These are phyloP conservation scores for Aspergillus bombycis DNA, from an alignment of 2,329 filamentous ascomycete species.

Conservation along the genomic window DNA sequence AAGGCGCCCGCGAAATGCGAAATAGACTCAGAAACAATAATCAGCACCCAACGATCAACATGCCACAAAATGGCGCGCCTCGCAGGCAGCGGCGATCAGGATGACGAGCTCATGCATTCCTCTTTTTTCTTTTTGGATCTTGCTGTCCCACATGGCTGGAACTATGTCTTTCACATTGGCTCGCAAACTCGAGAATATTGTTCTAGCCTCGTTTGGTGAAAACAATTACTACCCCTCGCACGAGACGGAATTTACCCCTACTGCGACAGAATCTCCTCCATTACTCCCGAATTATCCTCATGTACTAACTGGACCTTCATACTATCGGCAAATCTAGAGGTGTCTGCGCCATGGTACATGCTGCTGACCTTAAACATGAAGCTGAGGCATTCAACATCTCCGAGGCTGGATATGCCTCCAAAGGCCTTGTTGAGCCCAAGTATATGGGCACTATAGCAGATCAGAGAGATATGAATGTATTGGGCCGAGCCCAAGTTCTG, in stretches of 20 bases:
- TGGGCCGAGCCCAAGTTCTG: constrained; percentile 45
- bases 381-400: constrained; percentile 10
- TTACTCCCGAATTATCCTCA: not conserved
- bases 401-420: constrained; percentile 25
- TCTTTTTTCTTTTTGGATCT: not conserved
- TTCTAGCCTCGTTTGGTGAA: not conserved
- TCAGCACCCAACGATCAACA: not conserved
- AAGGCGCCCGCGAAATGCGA: not conserved
- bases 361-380: not conserved
- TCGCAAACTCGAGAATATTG: not conserved
- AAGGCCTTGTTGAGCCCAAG: constrained; percentile 36
- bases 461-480: constrained; percentile 40
- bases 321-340: not conserved
- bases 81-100: not conserved
- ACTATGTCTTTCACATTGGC: not conserved
- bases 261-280: not conserved
- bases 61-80: not conserved
- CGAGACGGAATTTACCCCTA: not conserved
- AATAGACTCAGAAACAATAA: not conserved
- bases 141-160: not conserved
- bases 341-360: constrained; percentile 4
- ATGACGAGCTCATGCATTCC: not conserved
- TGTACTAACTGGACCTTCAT: not conserved
- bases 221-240: not conserved
- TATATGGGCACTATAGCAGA: constrained; percentile 44